Evolutionary conservation across 2,329 filamentous ascomycete species (phyloP).

Genomic region (Trichoderma endophyticum): DNA sequence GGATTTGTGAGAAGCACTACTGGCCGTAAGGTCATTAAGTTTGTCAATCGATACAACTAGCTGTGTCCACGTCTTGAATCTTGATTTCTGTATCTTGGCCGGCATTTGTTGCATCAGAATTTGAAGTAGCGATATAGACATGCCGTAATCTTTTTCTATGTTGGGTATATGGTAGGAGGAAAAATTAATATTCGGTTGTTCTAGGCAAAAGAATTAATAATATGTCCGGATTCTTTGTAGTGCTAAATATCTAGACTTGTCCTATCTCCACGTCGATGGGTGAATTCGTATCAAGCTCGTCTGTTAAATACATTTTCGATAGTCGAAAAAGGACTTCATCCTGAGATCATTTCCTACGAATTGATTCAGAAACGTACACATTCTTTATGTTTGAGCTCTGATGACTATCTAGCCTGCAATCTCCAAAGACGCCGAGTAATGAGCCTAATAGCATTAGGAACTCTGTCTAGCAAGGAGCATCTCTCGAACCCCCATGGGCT

Average conservation of each 20-base stretch:
- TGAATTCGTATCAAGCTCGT: neutral
- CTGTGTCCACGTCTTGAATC: neutral
- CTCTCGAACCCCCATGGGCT: neutral
- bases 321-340: too few relatives aligned
- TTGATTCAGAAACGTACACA: neutral
- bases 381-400: neutral
- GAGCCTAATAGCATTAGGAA: neutral
- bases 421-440: neutral
- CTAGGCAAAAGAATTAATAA: neutral
- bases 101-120: neutral
- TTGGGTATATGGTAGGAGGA: neutral
- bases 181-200: neutral
- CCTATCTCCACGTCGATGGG: too few relatives aligned
- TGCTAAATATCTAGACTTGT: neutral
- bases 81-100: neutral
- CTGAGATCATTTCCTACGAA: neutral
- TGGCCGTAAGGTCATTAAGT: constrained; percentile 29
- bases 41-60: constrained; percentile 36
- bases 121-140: neutral
- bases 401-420: neutral
- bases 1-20: constrained; percentile 27
- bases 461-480: neutral
- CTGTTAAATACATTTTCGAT: neutral
- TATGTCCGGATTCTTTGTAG: neutral
- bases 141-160: neutral